Conservation (phyloP, 495 filamentous ascomycete species). For the Letharia lupina region DNA sequence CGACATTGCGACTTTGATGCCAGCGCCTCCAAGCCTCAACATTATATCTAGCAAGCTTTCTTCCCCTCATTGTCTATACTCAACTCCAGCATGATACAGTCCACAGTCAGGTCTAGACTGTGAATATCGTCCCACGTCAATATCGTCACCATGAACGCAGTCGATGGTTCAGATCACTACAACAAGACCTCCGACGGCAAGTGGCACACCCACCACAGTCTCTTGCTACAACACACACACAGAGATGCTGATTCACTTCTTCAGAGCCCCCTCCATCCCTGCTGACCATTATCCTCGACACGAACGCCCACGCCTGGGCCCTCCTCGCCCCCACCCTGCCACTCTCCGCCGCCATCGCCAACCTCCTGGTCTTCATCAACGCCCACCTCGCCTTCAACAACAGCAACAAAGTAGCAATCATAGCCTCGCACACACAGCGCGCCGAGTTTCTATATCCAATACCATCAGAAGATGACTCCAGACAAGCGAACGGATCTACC, state of each 20-base stretch:
- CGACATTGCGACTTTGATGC: conserved; percentile 1
- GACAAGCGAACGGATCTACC: conserved; percentile 24
- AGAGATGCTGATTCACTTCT: conserved; percentile 21
- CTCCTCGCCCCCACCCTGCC: conserved; percentile 67
- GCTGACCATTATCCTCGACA: conserved; percentile 86
- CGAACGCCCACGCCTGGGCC: conserved; percentile 91
- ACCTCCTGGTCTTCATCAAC: conserved; percentile 92
- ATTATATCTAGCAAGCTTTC: not conserved
- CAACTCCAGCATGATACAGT: not conserved
- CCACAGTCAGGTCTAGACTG: not conserved
- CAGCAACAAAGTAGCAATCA: conserved; percentile 84
- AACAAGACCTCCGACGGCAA: conserved; percentile 48
- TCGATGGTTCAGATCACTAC: conserved; percentile 85
- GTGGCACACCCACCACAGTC: conserved; percentile 11
- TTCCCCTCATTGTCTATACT: not conserved
- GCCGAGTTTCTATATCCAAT: conserved; percentile 84
- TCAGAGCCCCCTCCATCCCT: conserved; percentile 72
- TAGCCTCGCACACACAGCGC: conserved; percentile 76
- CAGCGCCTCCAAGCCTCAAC: not conserved
- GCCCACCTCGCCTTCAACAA: conserved; percentile 89
- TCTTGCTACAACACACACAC: not conserved
- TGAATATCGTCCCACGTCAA: not conserved
- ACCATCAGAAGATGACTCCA: conserved; percentile 23
- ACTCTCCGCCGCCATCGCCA: conserved; percentile 74
- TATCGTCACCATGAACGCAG: conserved; percentile 57